Conservation (phyloP, 306 rosid species). For the Castanea mollissima region DNA sequence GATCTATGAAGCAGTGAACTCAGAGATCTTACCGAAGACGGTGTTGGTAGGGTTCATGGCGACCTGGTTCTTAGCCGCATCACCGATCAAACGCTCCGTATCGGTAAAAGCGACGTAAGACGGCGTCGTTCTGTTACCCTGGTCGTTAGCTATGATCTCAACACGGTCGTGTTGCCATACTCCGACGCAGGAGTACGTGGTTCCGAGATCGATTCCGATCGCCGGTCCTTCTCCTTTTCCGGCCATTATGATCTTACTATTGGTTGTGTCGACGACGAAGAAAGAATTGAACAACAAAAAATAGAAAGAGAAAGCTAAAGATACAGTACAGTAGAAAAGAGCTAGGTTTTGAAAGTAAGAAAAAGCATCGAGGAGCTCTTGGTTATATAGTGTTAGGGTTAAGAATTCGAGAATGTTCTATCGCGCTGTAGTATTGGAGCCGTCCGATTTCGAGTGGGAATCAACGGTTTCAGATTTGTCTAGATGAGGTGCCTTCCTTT, state of each 20-base stretch:
- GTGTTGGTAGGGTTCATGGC: conserved; percentile 68
- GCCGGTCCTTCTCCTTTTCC: conserved; percentile 74
- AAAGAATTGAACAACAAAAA: not conserved
- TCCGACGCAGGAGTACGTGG: conserved; percentile 68
- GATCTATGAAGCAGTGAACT: conserved; percentile 10
- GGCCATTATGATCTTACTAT: conserved; percentile 31
- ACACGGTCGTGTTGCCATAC: conserved; percentile 72
- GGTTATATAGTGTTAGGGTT: conserved; percentile 29
- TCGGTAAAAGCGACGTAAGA: conserved; percentile 62
- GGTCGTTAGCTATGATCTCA: conserved; percentile 70
- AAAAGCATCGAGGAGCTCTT: not conserved
- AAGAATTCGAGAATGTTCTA: conserved; percentile 52
- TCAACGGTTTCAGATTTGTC: not conserved
- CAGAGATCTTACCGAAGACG: conserved; percentile 49
- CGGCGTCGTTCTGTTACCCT: conserved; percentile 70
- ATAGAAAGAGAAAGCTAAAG: not conserved
- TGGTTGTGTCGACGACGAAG: not conserved
- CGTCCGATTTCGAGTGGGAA: conserved; percentile 9
- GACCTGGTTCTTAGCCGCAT: conserved; percentile 68
- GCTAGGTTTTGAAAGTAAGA: not conserved
- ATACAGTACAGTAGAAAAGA: not conserved
- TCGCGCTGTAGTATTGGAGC: not conserved
- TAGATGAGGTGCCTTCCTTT: not conserved
- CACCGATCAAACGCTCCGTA: conserved; percentile 58
- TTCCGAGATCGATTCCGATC: conserved; percentile 70